Evolutionary conservation across 208 protist species (phyloP), one percentile per base, ranked within the genome.

Genomic region (Polymyxa betae): DNA sequence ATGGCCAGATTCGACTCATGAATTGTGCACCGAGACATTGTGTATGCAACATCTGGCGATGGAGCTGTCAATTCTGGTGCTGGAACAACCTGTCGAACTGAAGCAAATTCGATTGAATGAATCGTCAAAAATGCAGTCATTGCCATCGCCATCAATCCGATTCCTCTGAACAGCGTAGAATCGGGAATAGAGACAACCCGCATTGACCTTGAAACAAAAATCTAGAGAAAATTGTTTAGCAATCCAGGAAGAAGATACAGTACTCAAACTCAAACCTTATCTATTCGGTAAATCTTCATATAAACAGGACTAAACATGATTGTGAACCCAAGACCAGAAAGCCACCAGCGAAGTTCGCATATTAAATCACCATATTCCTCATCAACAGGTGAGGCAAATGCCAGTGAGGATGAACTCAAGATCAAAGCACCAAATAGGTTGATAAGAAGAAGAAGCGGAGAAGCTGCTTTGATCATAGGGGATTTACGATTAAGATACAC

Each of bases 241-340:
- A 5, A 5, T 29, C 49, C 5, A 24, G 5, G 49, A 5, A 60
- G 24, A 60, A 5, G 24, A 60, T 38, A 38, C 16, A n/a, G 16
- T 5, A 20, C n/a, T 82, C 16, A 5, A 5, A 43, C 5, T 40
- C 5, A 40, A 16, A 82, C 40, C 35, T 43, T 35, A 43, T 82
- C 40, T 20, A 82, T 82, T 43, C 72, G 72, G 72, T 82, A 82
- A 35, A 43, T 82, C n/a, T 82, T 82, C 35, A 82, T 82, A 5
- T 38, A 35, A 5, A 82, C 5, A 20, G 72, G 72, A 35, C 35
- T 43, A n/a, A 82, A 35, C 72, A 43, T 82, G 12, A 82, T 43
- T 5, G 10, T 82, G 40, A 82, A 82, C 5, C 72, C 72, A 38
- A 82, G 72, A 35, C 35, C 72, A 35, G 72, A 16, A 5, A 82